These are phyloP conservation scores for Sodiomyces alkalinus DNA, from an alignment of 2,329 filamentous ascomycete species.

Conservation along the genomic window DNA sequence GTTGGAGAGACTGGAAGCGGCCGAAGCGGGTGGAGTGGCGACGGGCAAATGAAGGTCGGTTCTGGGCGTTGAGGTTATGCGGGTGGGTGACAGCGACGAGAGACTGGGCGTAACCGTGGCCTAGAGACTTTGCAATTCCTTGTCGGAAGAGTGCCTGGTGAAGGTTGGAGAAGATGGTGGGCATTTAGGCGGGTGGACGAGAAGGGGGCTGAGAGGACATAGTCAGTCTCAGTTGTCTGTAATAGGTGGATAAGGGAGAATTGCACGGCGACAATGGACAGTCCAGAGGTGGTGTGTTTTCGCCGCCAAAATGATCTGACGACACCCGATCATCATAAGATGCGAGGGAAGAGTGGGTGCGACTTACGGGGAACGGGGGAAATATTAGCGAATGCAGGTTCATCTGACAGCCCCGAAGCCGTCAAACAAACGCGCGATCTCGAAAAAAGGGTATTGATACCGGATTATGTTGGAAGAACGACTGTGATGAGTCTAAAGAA, in stretches of 20 bases:
- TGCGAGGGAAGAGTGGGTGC: not conserved
- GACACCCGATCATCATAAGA: conserved; percentile 2
- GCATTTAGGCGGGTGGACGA: conserved; percentile 76
- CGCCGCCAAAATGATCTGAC: too few relatives aligned
- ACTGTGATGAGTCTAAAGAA: conserved; percentile 8
- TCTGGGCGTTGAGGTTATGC: conserved; percentile 60
- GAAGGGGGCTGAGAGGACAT: conserved; percentile 28
- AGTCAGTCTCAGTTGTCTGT: conserved; percentile 10
- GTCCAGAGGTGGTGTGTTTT: too few relatives aligned
- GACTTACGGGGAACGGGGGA: conserved; percentile 48
- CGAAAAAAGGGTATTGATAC: conserved; percentile 4
- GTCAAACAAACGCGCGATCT: conserved; percentile 79
- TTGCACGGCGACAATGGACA: too few relatives aligned
- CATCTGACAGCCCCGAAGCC: conserved; percentile 83
- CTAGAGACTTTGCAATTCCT: conserved; percentile 92
- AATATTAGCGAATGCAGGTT: conserved; percentile 69
- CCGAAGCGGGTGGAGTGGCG: conserved; percentile 39
- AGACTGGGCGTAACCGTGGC: conserved; percentile 95
- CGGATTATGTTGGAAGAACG: conserved; percentile 11
- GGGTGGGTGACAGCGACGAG: conserved; percentile 86
- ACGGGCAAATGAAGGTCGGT: conserved; percentile 46
- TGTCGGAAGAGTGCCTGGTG: conserved; percentile 83
- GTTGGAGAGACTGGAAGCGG: conserved; percentile 41
- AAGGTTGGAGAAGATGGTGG: conserved; percentile 51
- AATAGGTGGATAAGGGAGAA: too few relatives aligned